Base-by-base conservation (phyloP, 176 grass and related monocot genomes). In the Pontederia crassipes region DNA sequence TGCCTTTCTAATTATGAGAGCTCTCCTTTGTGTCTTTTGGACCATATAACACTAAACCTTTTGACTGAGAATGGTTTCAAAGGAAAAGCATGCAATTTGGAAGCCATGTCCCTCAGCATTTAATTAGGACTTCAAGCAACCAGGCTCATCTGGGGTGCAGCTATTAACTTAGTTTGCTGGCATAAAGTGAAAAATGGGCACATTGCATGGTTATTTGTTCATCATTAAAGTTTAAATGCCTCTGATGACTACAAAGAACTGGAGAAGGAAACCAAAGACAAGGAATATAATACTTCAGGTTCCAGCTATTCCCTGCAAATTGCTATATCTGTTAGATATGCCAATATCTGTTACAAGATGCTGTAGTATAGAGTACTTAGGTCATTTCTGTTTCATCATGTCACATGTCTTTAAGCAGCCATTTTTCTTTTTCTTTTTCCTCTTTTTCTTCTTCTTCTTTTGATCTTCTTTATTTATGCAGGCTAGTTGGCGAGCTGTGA, bases 11-110 rank as follows among this genome's bases (percentile, higher is more conserved):
- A 49, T 70, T 70, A 29, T 59, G 58, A n/a, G 55, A 49, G 16
- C 13, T 49, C n/a, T 45, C 49, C 58, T 70, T 15, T 14, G 17
- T 59, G 54, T 28, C 68, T 70, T 70, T 70, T 59, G 68, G 68
- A 59, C 68, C 45, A 59, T 50, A 27, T 28, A 9, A 15, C 11
- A 50, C 54, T 35, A n/a, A 58, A 70, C 17, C 55, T 70, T 70
- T 70, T 70, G 68, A 70, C 68, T 57, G 55, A n/a, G 57, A 59
- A 24, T 28, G 32, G 27, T 59, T 61, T 61, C 17, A 49, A 52
- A 35, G 16, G 13, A 52, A 32, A 17, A 72, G 65, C 65, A 45
- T 60, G 58, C 14, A 60, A 26, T 9, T 60, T 15, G 15, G 20
- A 60, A 60, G 28, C 58, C 58, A 29, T 13, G 8, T 40, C 20